These are phyloP conservation scores for Tuctoria greenei DNA, from an alignment of 176 grass and related monocot species.

Conservation along the genomic window DNA sequence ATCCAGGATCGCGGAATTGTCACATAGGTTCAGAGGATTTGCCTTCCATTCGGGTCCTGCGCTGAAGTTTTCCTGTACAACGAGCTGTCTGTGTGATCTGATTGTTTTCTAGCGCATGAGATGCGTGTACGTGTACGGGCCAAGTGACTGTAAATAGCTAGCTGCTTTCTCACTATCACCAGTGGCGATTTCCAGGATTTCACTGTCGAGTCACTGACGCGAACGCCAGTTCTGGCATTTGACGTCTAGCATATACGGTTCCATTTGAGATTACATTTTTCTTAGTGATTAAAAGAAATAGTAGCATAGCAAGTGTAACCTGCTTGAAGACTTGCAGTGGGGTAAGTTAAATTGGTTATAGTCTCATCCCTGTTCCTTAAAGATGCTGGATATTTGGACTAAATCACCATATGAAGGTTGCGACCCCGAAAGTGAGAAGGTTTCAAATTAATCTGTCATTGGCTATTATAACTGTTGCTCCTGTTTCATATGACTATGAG, in stretches of 20 bases:
- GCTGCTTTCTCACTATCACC: background rate
- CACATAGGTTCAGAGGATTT: background rate
- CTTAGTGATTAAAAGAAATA: background rate
- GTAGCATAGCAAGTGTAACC: background rate
- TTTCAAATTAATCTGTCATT: background rate
- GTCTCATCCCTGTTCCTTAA: background rate
- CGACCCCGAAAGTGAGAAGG: background rate
- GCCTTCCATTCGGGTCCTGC: background rate
- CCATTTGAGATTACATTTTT: background rate
- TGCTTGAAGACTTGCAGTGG: background rate
- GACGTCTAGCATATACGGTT: background rate
- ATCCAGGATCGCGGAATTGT: background rate
- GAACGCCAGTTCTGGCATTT: background rate
- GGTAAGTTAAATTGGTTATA: background rate
- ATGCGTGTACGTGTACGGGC: background rate
- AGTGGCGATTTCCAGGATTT: background rate
- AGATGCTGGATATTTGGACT: background rate
- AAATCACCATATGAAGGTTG: background rate
- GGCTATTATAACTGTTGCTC: background rate
- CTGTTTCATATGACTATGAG: background rate
- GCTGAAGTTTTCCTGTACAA: background rate
- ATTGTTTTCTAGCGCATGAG: background rate
- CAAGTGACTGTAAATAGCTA: background rate
- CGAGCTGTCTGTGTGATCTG: background rate
- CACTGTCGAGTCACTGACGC: background rate